Evolutionary conservation across 2,329 filamentous ascomycete genomes (phyloP).

Genomic region (Cladosporium oxysporum): DNA sequence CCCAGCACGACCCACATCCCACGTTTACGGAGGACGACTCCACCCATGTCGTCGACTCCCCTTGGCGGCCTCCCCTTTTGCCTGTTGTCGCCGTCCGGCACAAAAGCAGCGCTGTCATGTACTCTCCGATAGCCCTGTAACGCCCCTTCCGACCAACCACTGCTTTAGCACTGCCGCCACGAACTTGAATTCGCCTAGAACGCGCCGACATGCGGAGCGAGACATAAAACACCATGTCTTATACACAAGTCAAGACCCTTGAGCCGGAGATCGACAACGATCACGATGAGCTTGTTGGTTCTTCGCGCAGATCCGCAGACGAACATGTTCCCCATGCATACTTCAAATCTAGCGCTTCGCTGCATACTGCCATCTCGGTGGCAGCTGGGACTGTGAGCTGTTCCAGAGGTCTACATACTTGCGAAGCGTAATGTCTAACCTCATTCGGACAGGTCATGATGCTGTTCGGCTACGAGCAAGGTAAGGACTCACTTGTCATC

Average conservation of each 20-base stretch:
- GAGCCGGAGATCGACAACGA: conserved; percentile 92
- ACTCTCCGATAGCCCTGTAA: conserved; percentile 11
- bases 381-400: conserved; percentile 28
- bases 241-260: conserved; percentile 78
- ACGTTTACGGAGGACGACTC: conserved; percentile 5
- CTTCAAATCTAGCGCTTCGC: conserved; percentile 23
- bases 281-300: conserved; percentile 93
- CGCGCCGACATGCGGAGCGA: conserved; percentile 12
- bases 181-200: not conserved
- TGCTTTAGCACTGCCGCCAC: conserved; percentile 12
- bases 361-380: conserved; percentile 31
- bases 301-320: conserved; percentile 68
- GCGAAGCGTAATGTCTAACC: not conserved
- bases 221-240: conserved; percentile 78
- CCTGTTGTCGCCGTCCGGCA: conserved; percentile 1
- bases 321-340: conserved; percentile 18
- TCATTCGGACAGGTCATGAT: conserved; percentile 22
- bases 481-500: conserved; percentile 4
- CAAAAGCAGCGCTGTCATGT: conserved; percentile 12
- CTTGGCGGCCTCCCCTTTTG: conserved; percentile 19
- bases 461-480: conserved; percentile 34
- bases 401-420: not conserved
- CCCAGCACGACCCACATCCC: conserved; percentile 5
- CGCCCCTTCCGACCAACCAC: conserved; percentile 14
- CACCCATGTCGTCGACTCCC: conserved; percentile 14